Base-by-base conservation (phyloP, 1,139 yeast genomes). In the Geotrichum citri-aurantii region DNA sequence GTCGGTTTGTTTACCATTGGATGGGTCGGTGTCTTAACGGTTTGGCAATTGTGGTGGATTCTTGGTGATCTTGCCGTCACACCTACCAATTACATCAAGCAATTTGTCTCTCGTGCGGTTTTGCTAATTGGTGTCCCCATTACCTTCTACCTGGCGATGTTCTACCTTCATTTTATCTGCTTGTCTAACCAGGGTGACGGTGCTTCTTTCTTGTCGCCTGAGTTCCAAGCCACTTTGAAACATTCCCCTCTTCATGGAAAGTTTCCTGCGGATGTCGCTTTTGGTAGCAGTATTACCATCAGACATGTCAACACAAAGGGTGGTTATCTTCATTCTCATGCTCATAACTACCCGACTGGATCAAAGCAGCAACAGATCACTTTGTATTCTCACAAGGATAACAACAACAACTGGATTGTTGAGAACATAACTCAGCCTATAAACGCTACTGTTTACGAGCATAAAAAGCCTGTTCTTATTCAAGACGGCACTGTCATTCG, bases 271-370 rank as follows among this genome's bases (percentile, higher is more conserved):
- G 84, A 86, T 58, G 96, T 95, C 53, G 97, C 96, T 60, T 83
- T 83, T 65, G 95, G 96, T 42, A 88, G 97, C n/a, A 74, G 77
- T 26, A 80, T 95, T 51, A 79, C 93, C 42, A 67, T 95, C 57
- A 88, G 95, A 70, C 99, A 95, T 71, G 69, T 84, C 58, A 86
- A 86, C 68, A 90, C 98, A 49, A 83, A 82, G 69, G 98, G 98
- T 64, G 99, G 99, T 49, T 95, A 93, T 74, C 79, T 93, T 69
- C 99, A 95, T 75, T 91, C 97, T 23, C 99, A 95, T 74, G 80
- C 81, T 60, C 90, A 87, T 69, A 77, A 81, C 69, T 93, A 91
- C 71, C 93, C 90, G 67, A 81, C 90, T 49, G 99, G 99, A 60
- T 92, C 98, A 29, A 84, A 90, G 74, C 99, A 92, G 75, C 98